Base-by-base conservation (phyloP, 257 asterid species). In the Cordia subcordata region DNA sequence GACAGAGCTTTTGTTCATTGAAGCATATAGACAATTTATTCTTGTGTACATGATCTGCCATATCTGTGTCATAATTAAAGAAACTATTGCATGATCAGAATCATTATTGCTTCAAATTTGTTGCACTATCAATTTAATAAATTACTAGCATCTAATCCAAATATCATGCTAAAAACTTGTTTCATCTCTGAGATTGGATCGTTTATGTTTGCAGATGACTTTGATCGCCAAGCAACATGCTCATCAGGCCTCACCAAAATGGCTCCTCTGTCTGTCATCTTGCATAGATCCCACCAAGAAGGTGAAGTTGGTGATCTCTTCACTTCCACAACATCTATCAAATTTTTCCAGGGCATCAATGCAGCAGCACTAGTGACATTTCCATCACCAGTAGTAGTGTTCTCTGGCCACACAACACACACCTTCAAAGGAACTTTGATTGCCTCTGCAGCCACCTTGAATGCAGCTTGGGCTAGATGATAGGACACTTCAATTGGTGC, bases 211-310 rank as follows among this genome's bases (percentile, higher is more conserved):
- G 60, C 72, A n/a, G n/a, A n/a, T 0, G 80, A 70, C 66, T 75
- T 74, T 5, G 77, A 13, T 22, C 85, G 80, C 98, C 98, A 92
- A 12, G 91, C 95, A 53, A 88, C 61, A 66, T 92, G 96, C 55
- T 91, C 98, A n/a, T 91, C 98, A 0, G 98, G 98, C 75, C 98
- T 84, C 69, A 82, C 95, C 64, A 91, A 71, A 62, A 91, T 81
- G 69, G 95, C 94, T 63, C 94, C 96, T 67, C 50, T 56, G 39
- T 84, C 68, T 9, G 84, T 71, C 81, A 88, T 81, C 53, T 64
- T 72, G 67, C 98, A 91, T 5, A 91, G 58, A 65, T 84, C 93
- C 98, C 98, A 91, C 98, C 98, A 88, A 4, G 83, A 83, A 46
- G 49, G 71, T 45, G 83, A 75, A 66, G 63, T 70, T 32, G 73